phyloP scores from a whole-genome alignment of 768 basidiomycete genomes.

The Mycena belliarum region DNA sequence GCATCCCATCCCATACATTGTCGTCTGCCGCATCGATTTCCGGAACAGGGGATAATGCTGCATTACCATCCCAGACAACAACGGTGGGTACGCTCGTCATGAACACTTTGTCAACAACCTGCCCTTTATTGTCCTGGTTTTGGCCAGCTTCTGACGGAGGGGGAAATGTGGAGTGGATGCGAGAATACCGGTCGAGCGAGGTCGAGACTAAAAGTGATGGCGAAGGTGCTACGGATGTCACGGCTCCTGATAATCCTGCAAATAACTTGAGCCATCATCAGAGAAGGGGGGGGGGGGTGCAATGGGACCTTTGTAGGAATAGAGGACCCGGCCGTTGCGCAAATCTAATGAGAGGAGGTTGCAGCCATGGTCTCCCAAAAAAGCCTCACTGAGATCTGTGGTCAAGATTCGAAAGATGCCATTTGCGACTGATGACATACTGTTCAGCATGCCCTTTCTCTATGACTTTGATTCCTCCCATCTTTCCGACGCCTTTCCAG shows the following conservation, averaged over 20 bases:
- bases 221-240: constrained; percentile 62
- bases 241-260: constrained; percentile 69
- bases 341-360: constrained; percentile 68
- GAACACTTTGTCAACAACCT: constrained; percentile 64
- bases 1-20: constrained; percentile 71
- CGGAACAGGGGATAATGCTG: constrained; percentile 7
- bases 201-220: constrained; percentile 58
- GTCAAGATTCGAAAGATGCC: constrained; percentile 1
- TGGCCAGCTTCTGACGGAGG: constrained; percentile 50
- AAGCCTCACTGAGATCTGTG: constrained; percentile 43
- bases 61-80: constrained; percentile 58
- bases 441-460: constrained; percentile 63
- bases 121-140: constrained; percentile 57
- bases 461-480: constrained; percentile 60
- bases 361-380: constrained; percentile 65
- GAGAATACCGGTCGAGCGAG: constrained; percentile 67
- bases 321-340: constrained; percentile 63
- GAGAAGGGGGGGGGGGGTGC: too few relatives aligned
- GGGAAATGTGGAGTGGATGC: constrained; percentile 64
- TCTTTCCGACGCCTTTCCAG: constrained; percentile 61
- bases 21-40: constrained; percentile 44
- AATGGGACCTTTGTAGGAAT: constrained; percentile 60
- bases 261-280: neutral
- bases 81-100: constrained; percentile 63
- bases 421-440: constrained; percentile 40